Evolutionary conservation across 139 green algal species (phyloP).

Genomic region (Zygnema circumcarinatum): DNA sequence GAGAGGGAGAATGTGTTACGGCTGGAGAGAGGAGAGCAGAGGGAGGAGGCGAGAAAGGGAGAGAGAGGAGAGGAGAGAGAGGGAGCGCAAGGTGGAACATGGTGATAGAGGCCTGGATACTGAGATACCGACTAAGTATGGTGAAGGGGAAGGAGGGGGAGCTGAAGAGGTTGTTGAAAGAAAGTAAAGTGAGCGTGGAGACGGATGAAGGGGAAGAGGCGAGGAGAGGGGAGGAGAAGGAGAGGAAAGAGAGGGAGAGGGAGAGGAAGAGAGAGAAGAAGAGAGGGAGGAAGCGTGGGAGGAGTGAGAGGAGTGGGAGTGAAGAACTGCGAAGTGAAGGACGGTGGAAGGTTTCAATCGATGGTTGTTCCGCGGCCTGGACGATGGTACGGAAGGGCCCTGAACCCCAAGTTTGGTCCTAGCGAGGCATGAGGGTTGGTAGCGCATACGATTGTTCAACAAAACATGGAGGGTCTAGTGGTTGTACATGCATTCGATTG

Average conservation of each 20-base stretch:
- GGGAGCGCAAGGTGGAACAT: background rate
- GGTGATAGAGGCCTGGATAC: slow-evolving; percentile 8
- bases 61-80: background rate
- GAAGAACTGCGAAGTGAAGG: background rate
- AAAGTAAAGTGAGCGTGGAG: background rate
- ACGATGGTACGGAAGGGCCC: background rate
- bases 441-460: background rate
- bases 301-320: background rate
- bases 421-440: background rate
- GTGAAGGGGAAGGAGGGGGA: background rate
- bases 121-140: background rate
- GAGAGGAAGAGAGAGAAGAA: background rate
- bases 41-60: background rate
- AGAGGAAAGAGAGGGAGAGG: background rate
- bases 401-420: background rate
- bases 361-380: background rate
- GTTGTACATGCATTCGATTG: background rate
- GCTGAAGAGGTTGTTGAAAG: background rate
- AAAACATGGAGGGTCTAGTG: too few species aligned
- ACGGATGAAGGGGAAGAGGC: background rate
- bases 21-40: background rate
- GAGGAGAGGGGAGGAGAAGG: background rate
- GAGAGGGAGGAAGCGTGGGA: background rate
- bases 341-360: slow-evolving; percentile 4
- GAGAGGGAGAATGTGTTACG: background rate